Percentiles rank a stretch among this genome's conserved stretches.
Conservation (phyloP, 78 protist genomes). For the Isochrysis galbana region DNA sequence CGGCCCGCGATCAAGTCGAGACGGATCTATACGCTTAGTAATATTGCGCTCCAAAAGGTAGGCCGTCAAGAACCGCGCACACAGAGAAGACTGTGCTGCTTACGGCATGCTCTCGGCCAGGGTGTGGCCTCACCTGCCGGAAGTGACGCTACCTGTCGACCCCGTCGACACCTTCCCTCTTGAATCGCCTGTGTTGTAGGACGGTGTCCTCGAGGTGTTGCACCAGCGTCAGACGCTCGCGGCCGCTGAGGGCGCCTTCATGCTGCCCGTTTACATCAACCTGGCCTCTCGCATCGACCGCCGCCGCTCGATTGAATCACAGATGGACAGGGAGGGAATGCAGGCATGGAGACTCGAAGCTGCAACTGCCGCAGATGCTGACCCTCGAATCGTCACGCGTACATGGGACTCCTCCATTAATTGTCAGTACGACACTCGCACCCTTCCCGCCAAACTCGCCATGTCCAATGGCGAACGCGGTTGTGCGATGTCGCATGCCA, state of each 20-base stretch:
- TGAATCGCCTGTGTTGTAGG: no score
- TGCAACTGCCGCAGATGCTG: not conserved
- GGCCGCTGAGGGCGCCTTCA: no score
- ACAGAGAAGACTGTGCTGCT: no score
- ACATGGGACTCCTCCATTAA: not conserved
- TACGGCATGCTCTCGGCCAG: no score
- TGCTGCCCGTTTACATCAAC: not conserved
- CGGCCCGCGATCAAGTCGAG: not conserved
- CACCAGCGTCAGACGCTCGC: no score
- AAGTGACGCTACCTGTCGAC: no score
- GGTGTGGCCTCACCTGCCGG: no score
- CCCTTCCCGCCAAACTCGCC: not conserved
- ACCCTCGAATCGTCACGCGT: not conserved
- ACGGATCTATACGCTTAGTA: not conserved
- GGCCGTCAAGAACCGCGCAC: no score
- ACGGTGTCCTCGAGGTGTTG: no score
- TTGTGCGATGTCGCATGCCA: not conserved
- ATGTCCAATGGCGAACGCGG: not conserved
- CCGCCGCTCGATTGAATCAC: not conserved
- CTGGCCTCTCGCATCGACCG: not conserved
- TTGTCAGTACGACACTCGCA: not conserved
- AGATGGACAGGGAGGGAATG: not conserved
- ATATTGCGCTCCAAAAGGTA: not conserved
- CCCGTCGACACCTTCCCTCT: no score
- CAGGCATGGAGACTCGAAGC: not conserved